Percentiles rank a stretch among this genome's conserved stretches.
phyloP scores from a whole-genome alignment of 2,329 filamentous ascomycete species.

The Trichoderma semiorbis region DNA sequence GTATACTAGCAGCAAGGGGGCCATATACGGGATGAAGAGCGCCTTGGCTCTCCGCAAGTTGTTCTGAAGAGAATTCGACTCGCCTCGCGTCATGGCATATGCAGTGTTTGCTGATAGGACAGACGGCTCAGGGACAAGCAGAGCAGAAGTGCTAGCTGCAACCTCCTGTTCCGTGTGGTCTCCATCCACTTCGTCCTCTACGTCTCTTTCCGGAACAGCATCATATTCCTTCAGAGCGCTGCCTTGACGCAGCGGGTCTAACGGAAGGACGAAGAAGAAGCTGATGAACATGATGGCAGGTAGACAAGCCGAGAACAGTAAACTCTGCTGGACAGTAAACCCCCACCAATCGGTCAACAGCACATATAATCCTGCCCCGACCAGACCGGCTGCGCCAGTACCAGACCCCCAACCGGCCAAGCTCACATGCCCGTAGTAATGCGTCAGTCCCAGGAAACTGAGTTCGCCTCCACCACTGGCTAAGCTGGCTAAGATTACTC shows the following conservation, averaged over 20 bases:
- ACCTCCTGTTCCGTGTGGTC: slow-evolving; percentile 32
- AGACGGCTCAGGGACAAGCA: slow-evolving; percentile 45
- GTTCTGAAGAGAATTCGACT: slow-evolving; percentile 36
- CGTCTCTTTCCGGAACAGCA: slow-evolving; percentile 43
- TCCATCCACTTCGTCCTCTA: slow-evolving; percentile 37
- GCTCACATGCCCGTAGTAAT: slow-evolving; percentile 86
- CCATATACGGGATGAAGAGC: slow-evolving; percentile 79
- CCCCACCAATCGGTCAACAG: slow-evolving; percentile 76
- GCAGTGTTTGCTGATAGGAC: slow-evolving; percentile 20
- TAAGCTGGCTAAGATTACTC: slow-evolving; percentile 80
- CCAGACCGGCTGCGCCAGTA: slow-evolving; percentile 81
- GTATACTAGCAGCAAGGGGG: slow-evolving; percentile 88
- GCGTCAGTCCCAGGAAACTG: slow-evolving; percentile 85
- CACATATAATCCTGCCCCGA: slow-evolving; percentile 86
- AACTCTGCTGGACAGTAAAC: slow-evolving; percentile 67
- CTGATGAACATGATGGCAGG: slow-evolving; percentile 78
- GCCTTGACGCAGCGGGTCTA: slow-evolving; percentile 52
- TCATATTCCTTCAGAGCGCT: slow-evolving; percentile 50
- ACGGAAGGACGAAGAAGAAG: slow-evolving; percentile 80
- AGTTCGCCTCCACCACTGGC: slow-evolving; percentile 85
- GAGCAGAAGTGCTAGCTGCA: slow-evolving; percentile 41
- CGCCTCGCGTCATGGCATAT: slow-evolving; percentile 28
- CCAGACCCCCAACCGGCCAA: slow-evolving; percentile 90
- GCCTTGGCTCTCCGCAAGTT: slow-evolving; percentile 63
- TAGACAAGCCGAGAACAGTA: slow-evolving; percentile 75